These are phyloP conservation scores for Glycine latifolia DNA, from an alignment of 306 rosid species.

Conservation along the genomic window DNA sequence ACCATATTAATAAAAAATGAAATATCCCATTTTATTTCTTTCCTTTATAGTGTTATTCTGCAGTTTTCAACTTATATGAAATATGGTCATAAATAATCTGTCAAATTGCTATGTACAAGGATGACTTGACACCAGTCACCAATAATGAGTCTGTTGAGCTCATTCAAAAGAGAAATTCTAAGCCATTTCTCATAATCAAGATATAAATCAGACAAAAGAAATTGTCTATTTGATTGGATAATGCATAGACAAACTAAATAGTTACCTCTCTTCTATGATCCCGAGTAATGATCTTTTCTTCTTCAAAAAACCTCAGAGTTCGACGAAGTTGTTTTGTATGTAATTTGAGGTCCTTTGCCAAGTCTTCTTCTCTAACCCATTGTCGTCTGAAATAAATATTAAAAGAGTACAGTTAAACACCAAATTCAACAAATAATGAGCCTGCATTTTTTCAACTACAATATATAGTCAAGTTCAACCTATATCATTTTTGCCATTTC, in stretches of 20 bases:
- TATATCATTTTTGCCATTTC: background rate
- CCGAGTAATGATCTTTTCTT: conserved; percentile 88
- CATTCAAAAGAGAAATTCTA: conserved; percentile 9
- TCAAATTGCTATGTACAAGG: conserved; percentile 6
- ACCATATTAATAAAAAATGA: background rate
- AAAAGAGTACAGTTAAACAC: conserved; percentile 24
- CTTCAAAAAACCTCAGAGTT: conserved; percentile 85
- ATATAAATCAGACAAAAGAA: conserved; percentile 16
- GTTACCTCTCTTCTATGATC: conserved; percentile 93
- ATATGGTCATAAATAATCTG: background rate
- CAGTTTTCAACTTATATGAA: background rate
- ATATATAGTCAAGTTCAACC: conserved; percentile 11
- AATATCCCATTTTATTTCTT: background rate
- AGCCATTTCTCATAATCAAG: background rate
- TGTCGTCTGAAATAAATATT: conserved; percentile 65
- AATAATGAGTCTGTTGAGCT: background rate
- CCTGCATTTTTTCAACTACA: conserved; percentile 3
- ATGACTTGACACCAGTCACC: background rate
- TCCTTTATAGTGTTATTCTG: background rate
- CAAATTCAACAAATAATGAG: conserved; percentile 24
- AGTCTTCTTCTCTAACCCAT: conserved; percentile 98
- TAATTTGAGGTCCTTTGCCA: conserved; percentile 93
- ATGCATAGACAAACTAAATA: conserved; percentile 30
- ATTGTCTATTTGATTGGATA: background rate
- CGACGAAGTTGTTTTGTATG: conserved; percentile 94